Conservation (phyloP, 345 rosid genomes). For the Bruguiera parviflora region DNA sequence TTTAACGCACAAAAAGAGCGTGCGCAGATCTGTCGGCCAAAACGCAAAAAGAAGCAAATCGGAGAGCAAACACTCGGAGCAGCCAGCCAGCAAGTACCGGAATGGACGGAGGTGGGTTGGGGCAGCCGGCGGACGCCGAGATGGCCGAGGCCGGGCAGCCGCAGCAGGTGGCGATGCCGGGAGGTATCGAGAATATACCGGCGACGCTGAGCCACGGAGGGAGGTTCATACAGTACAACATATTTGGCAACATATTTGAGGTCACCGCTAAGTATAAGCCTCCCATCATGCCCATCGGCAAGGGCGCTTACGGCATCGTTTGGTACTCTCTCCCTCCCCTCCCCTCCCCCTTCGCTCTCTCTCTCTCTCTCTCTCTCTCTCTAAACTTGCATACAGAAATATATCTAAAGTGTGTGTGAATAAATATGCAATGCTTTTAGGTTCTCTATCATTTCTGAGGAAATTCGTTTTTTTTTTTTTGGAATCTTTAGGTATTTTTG, state of each 20-base stretch:
- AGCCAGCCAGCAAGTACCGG: not conserved
- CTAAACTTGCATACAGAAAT: too few relatives aligned
- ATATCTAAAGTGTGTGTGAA: too few relatives aligned
- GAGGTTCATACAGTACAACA: slow-evolving; percentile 89
- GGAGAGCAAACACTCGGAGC: not conserved
- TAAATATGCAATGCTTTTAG: too few relatives aligned
- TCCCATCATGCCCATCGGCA: slow-evolving; percentile 98
- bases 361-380: too few relatives aligned
- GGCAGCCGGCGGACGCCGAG: slow-evolving; percentile 49
- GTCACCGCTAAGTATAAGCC: slow-evolving; percentile 97
- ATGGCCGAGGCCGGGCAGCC: slow-evolving; percentile 59
- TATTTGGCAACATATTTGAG: slow-evolving; percentile 92
- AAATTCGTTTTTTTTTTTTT: too few relatives aligned
- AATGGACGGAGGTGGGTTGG: slow-evolving; percentile 23
- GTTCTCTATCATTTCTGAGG: too few relatives aligned
- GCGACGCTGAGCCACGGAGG: slow-evolving; percentile 92
- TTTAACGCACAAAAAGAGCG: not conserved
- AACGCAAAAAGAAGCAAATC: not conserved
- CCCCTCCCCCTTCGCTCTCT: too few relatives aligned
- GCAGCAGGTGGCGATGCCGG: slow-evolving; percentile 23
- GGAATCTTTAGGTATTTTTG: too few relatives aligned
- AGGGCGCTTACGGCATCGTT: slow-evolving; percentile 99
- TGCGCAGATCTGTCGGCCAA: not conserved
- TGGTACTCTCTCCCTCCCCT: slow-evolving; percentile 43
- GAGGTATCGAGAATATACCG: slow-evolving; percentile 73